phyloP scores from a whole-genome alignment of 1,139 yeast genomes.

The Yamadazyma conglobata region DNA sequence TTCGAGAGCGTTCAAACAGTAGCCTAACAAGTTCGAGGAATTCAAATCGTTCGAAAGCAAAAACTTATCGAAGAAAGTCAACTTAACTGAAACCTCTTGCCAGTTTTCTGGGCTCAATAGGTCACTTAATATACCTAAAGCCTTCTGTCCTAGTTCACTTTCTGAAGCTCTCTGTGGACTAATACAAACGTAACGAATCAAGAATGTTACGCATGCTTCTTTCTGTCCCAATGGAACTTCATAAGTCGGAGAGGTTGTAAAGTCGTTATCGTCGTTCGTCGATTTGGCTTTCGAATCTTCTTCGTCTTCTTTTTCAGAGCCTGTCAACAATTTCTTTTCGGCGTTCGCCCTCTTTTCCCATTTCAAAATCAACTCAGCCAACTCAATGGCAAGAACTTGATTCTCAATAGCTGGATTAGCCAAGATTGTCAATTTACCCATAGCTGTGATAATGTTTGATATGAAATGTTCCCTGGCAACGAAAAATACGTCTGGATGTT shows the following conservation, averaged over 20 bases:
- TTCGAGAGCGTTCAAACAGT: constrained; percentile 86
- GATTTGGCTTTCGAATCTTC: constrained; percentile 6
- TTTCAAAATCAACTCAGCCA: constrained; percentile 76
- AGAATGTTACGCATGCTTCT: constrained; percentile 88
- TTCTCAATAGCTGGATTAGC: constrained; percentile 81
- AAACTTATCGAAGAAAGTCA: constrained; percentile 83
- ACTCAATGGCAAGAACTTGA: constrained; percentile 80
- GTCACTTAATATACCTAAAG: constrained; percentile 70
- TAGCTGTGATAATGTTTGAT: constrained; percentile 86
- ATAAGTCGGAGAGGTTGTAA: constrained; percentile 45
- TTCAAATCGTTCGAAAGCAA: constrained; percentile 74
- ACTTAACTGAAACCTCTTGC: constrained; percentile 83
- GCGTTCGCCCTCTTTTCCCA: constrained; percentile 69
- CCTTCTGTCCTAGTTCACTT: constrained; percentile 76
- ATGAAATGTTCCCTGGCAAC: constrained; percentile 86
- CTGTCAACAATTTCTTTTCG: constrained; percentile 15
- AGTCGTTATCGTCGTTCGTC: constrained; percentile 19
- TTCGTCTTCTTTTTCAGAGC: constrained; percentile 13
- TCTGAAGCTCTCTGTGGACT: constrained; percentile 85
- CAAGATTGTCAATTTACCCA: constrained; percentile 85
- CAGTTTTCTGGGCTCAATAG: constrained; percentile 71
- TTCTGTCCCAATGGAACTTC: constrained; percentile 74
- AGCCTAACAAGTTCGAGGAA: constrained; percentile 58
- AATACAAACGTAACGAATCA: constrained; percentile 84
- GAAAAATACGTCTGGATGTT: constrained; percentile 80